Percentiles rank a stretch among this genome's conserved stretches.
phyloP scores from a whole-genome alignment of 148 eudicot species.

The Fallopia convolvulus region DNA sequence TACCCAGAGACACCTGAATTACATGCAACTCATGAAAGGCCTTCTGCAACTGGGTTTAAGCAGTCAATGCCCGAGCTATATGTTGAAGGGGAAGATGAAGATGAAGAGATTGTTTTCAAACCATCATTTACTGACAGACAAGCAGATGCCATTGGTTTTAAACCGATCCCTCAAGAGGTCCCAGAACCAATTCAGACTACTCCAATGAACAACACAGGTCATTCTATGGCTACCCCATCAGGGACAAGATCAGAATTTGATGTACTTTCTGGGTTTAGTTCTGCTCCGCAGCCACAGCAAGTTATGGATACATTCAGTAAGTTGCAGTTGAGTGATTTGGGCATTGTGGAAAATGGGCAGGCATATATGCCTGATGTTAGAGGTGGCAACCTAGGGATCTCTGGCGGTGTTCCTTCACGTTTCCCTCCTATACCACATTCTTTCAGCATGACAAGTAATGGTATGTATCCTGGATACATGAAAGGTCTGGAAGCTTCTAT shows the following conservation, averaged over 20 bases:
- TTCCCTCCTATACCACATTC: conserved; percentile 26
- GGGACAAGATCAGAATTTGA: conserved; percentile 11
- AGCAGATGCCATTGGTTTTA: conserved; percentile 21
- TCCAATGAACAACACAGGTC: conserved; percentile 1
- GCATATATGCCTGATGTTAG: conserved; percentile 19
- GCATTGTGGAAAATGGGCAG: conserved; percentile 33
- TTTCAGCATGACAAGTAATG: conserved; percentile 16
- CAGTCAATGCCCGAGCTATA: conserved; percentile 17
- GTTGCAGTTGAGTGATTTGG: conserved; percentile 25
- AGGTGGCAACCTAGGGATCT: conserved; percentile 19
- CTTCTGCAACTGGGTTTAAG: conserved; percentile 17
- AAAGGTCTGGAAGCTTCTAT: conserved; percentile 22
- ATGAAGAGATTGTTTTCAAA: conserved; percentile 53
- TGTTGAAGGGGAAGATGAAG: conserved; percentile 47
- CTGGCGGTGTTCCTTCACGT: conserved; percentile 19
- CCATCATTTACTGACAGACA: conserved; percentile 37
- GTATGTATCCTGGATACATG: conserved; percentile 21
- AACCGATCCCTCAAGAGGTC: conserved; percentile 15
- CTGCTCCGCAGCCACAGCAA: conserved; percentile 22
- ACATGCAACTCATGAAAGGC: conserved; percentile 11
- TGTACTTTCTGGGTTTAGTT: conserved; percentile 9
- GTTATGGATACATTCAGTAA: conserved; percentile 21
- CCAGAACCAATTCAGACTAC: conserved; percentile 15
- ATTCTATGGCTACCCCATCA: conserved; percentile 3
- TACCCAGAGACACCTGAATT: conserved; percentile 14